Evolutionary conservation across 192 early-diverging fungal genomes (phyloP), one percentile per base, ranked within the genome.

Genomic region (Pecoramyces ruminantium): DNA sequence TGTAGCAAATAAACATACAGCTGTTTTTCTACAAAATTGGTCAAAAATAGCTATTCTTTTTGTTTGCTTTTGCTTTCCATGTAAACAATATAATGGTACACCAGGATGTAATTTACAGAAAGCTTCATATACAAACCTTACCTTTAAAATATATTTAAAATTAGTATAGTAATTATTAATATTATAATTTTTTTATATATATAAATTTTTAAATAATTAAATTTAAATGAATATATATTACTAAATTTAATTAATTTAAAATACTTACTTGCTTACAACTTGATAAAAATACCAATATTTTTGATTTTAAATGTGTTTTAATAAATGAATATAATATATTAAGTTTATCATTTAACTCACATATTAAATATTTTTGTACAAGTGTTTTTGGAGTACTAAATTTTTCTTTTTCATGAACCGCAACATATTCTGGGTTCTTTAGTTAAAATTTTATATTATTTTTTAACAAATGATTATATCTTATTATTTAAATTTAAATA

Each of bases 31-130:
- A 28, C 90, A 93, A 82, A 98, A 99, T 79, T 93, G 88, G 79
- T 95, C 93, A 84, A 97, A 99, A 77, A 98, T 97, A 83, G 96
- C 95, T 3, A 97, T 88, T 81, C 97, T 90, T 83, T 94, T 94
- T 78, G 91, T 90, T 85, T 99, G 97, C 85, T 97, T 97, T 87
- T 99, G 97, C 83, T 96, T 97, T 58, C 97, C 97, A 82, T 99
- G 96, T 42, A 99, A 84, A 82, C 96, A 95, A 82, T 95, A 85
- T 25, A 99, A 85, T 21, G 94, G 94, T 25, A 96, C 88, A 83
- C 97, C 97, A 28, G 96, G 96, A 78, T 96, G 95, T 81, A 98
- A 88, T 86, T 95, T 96, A 86, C 95, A 94, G 80, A 99, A 99
- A 0, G 94, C 90, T 87, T 99, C 97, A 86, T 92, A 95, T 29